Percentiles rank a stretch among this genome's conserved stretches.
Conservation (phyloP, 2,329 filamentous ascomycete genomes). For the Colletotrichum cuscutae region DNA sequence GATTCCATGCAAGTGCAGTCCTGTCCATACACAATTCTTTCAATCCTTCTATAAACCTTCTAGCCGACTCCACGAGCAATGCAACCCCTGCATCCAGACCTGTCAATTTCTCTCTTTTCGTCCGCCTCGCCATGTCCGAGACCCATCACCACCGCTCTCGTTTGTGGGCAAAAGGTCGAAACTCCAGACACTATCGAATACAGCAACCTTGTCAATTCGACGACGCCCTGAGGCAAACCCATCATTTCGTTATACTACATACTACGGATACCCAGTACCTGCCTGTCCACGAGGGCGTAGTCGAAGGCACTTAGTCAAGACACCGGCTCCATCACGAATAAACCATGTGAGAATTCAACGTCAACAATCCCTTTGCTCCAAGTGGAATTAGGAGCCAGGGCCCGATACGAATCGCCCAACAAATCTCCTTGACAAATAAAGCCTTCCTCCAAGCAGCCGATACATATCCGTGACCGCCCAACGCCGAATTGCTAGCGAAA, state of each 20-base stretch:
- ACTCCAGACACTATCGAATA: conserved; percentile 9
- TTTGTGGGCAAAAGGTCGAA: conserved; percentile 5
- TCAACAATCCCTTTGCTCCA: conserved; percentile 4
- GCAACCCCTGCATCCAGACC: conserved; percentile 7
- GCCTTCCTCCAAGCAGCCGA: neutral
- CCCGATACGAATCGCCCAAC: neutral
- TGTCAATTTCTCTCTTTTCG: conserved; percentile 6
- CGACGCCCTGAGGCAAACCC: neutral
- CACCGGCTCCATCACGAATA: no score
- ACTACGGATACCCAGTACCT: neutral
- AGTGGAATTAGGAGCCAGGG: conserved; percentile 7
- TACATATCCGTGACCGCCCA: conserved; percentile 13
- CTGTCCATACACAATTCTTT: neutral
- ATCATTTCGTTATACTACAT: neutral
- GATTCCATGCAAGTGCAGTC: neutral
- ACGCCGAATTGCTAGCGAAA: neutral
- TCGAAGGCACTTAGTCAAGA: no score
- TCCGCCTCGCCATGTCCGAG: conserved; percentile 4
- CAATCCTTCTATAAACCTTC: conserved; percentile 22
- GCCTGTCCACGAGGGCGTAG: no score
- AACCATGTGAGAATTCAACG: neutral
- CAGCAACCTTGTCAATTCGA: conserved; percentile 13
- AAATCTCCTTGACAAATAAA: neutral
- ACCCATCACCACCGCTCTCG: conserved; percentile 15
- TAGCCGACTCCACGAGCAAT: conserved; percentile 20